phyloP scores from a whole-genome alignment of 1,139 yeast genomes.

The Suhomyces guaymorum region DNA sequence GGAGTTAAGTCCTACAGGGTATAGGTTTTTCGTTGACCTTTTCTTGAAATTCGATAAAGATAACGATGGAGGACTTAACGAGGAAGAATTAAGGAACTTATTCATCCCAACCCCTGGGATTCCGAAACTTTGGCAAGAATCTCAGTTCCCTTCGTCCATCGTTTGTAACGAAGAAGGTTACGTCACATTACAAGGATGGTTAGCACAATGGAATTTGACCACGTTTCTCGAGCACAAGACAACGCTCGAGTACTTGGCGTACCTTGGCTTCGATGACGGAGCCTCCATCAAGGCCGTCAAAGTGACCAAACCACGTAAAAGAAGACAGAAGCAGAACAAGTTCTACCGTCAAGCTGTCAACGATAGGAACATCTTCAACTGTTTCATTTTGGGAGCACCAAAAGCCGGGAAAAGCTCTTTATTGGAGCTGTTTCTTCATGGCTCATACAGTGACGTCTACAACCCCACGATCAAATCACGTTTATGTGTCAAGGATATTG shows the following conservation, averaged over 20 bases:
- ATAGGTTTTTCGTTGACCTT: slow-evolving; percentile 84
- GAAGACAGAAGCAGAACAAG: slow-evolving; percentile 62
- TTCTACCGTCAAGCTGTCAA: slow-evolving; percentile 66
- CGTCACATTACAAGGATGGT: slow-evolving; percentile 95
- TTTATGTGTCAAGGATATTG: slow-evolving; percentile 90
- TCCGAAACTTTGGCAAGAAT: slow-evolving; percentile 82
- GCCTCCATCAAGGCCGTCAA: slow-evolving; percentile 62
- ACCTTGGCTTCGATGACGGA: slow-evolving; percentile 77
- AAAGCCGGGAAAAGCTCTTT: slow-evolving; percentile 85
- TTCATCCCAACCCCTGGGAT: slow-evolving; percentile 92
- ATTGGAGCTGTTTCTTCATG: slow-evolving; percentile 75
- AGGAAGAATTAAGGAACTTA: slow-evolving; percentile 62
- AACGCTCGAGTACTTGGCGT: slow-evolving; percentile 84
- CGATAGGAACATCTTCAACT: slow-evolving; percentile 89
- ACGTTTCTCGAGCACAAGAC: slow-evolving; percentile 82
- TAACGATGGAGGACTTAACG: slow-evolving; percentile 91
- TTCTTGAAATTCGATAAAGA: slow-evolving; percentile 87
- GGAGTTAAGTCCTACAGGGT: slow-evolving; percentile 92
- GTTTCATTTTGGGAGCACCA: slow-evolving; percentile 83
- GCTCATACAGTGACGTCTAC: slow-evolving; percentile 69
- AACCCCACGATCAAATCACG: slow-evolving; percentile 82
- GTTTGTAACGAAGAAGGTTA: slow-evolving; percentile 88
- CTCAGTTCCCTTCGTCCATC: slow-evolving; percentile 81
- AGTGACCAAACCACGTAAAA: slow-evolving; percentile 77
- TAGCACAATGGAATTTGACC: slow-evolving; percentile 97